Evolutionary conservation across 805 yeast genomes (phyloP).

Genomic region (Pichia ethanolica): DNA sequence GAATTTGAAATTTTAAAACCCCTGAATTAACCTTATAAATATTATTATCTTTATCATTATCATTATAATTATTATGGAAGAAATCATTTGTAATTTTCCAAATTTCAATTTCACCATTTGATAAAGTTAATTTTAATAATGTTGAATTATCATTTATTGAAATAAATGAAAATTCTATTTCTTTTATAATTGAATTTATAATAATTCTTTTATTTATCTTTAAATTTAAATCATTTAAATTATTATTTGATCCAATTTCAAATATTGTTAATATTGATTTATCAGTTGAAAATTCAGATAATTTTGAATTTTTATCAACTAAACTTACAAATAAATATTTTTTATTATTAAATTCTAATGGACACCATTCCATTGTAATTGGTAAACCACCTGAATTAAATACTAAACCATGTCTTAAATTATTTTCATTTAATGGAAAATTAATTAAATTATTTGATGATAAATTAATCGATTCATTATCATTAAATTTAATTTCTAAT

Average conservation of each 20-base stretch:
- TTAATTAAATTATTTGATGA: conserved; percentile 4
- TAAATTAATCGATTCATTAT: conserved; percentile 1
- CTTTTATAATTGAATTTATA: conserved; percentile 19
- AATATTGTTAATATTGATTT: conserved; percentile 19
- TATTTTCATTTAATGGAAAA: conserved; percentile 15
- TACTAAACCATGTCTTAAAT: conserved; percentile 19
- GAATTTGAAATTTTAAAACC: conserved; percentile 12
- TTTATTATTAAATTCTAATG: conserved; percentile 12
- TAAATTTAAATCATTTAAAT: not conserved
- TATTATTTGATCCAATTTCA: conserved; percentile 8
- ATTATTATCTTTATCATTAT: not conserved
- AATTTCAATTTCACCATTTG: conserved; percentile 22
- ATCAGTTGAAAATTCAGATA: conserved; percentile 15
- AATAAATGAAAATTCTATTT: conserved; percentile 22
- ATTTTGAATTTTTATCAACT: conserved; percentile 9
- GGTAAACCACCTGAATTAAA: conserved; percentile 28
- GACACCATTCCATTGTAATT: conserved; percentile 20
- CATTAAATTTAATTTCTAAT: conserved; percentile 16
- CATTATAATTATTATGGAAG: conserved; percentile 2
- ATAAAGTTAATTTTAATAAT: conserved; percentile 21
- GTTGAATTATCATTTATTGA: conserved; percentile 6
- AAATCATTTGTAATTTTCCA: conserved; percentile 17
- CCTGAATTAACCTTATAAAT: conserved; percentile 4
- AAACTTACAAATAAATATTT: conserved; percentile 24
- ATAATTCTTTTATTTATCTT: conserved; percentile 13